Evolutionary conservation across 108 stramenopile species (phyloP), one percentile per base, ranked within the genome.

Genomic region (Cylindrotheca closterium): DNA sequence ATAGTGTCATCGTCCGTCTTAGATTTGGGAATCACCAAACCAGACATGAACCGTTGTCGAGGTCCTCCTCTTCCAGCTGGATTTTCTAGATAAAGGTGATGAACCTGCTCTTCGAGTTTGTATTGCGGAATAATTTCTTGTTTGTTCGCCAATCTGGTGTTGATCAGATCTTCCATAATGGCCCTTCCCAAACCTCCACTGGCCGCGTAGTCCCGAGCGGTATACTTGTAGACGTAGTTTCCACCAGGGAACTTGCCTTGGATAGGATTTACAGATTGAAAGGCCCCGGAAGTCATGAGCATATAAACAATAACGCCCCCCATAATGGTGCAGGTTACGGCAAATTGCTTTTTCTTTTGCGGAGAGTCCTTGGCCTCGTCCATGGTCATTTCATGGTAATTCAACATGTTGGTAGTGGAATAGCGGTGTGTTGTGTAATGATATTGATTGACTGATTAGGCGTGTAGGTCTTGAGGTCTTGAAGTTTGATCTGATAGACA

Each of bases 321-420:
- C 69, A 85, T 86, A 56, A 88, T 61, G 60, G 63, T 4, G 48
- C 70, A 78, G 46, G 84, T 82, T 24, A 86, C 58, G 3, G 74
- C 37, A 26, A 75, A 84, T 72, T 91, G 90, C 47, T 74, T 58
- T 15, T 77, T 60, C 54, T 60, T 49, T 46, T 68, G 57, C 2
- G 86, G 84, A 32, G 86, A 77, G 67, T 82, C 72, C 27, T 57
- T 51, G 21, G 73, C 65, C 45, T 85, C 79, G 56, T 55, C 42
- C 69, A 83, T 76, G 19, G 84, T 87, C 70, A 91, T 70, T 85
- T 83, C 89, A 70, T 87, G 89, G 73, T 87, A 85, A 68, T 83
- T 87, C 58, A 89, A 30, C 61, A 74, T 47, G 79, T 73, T 81
- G 47, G 60, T 77, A 34, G 26, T 51, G 46, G 28, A n/a, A 23